Percentiles rank a stretch among this genome's conserved stretches.
These are phyloP conservation scores for Suillus variegatus DNA, from an alignment of 768 basidiomycete species.

Conservation along the genomic window DNA sequence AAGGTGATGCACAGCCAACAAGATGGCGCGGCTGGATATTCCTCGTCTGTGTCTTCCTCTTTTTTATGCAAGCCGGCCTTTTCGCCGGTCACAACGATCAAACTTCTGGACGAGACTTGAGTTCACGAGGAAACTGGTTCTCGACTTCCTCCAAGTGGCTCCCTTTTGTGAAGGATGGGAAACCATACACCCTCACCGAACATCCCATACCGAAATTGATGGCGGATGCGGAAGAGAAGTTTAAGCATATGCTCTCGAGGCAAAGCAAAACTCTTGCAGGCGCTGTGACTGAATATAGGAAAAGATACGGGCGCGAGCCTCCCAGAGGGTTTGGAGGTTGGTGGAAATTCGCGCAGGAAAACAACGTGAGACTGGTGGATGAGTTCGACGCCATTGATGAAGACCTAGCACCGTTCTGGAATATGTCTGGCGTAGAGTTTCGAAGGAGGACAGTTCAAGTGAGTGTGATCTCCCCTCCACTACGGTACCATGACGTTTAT, in stretches of 20 bases:
- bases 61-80: conserved; percentile 54
- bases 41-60: conserved; percentile 40
- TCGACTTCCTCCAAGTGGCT: conserved; percentile 23
- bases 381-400: conserved; percentile 82
- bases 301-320: conserved; percentile 75
- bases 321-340: conserved; percentile 91
- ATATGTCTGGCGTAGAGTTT: conserved; percentile 69
- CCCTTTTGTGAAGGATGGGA: conserved; percentile 15
- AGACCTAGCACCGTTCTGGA: conserved; percentile 88
- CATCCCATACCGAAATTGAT: conserved; percentile 90
- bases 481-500: not conserved
- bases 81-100: conserved; percentile 38
- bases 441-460: conserved; percentile 64
- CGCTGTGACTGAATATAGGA: conserved; percentile 81
- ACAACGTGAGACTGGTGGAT: conserved; percentile 80
- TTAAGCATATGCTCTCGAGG: conserved; percentile 58
- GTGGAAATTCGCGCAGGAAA: conserved; percentile 77
- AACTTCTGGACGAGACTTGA: not conserved
- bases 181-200: conserved; percentile 23
- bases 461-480: conserved; percentile 14
- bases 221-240: conserved; percentile 78
- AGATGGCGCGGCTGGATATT: conserved; percentile 40
- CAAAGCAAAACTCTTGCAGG: conserved; percentile 81
- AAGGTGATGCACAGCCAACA: conserved; percentile 4
- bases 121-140: conserved; percentile 15